These are phyloP conservation scores for Rhododendron simsii DNA, from an alignment of 148 eudicot species.

Conservation along the genomic window DNA sequence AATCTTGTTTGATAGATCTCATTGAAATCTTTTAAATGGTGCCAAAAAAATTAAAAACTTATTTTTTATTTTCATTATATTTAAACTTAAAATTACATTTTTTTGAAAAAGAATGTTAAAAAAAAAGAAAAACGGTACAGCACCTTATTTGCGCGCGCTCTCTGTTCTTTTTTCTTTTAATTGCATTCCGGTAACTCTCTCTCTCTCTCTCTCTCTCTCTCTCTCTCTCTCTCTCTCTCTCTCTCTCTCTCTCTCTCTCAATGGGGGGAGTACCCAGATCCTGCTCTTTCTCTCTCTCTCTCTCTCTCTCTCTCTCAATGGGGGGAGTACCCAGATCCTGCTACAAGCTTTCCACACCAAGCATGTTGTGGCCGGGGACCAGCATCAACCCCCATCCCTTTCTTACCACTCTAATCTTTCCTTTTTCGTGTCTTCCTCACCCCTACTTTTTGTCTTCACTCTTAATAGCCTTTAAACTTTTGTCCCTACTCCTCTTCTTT, in stretches of 20 bases:
- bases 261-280: neutral
- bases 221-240: too few species aligned
- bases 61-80: too few species aligned
- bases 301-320: neutral
- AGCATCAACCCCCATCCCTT: neutral
- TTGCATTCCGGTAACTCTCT: too few species aligned
- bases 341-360: neutral
- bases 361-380: neutral
- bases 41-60: too few species aligned
- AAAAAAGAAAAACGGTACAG: too few species aligned
- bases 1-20: too few species aligned
- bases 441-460: neutral
- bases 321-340: neutral
- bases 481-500: neutral
- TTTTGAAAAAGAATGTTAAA: too few species aligned
- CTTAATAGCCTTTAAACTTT: neutral
- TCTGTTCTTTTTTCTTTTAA: too few species aligned
- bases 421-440: neutral
- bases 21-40: too few species aligned
- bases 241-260: neutral
- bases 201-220: too few species aligned
- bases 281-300: neutral
- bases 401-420: neutral
- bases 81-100: too few species aligned
- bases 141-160: neutral